Percentiles rank a stretch among this genome's conserved stretches.
phyloP scores from a whole-genome alignment of 257 asterid genomes.

The Solanum peruvianum region DNA sequence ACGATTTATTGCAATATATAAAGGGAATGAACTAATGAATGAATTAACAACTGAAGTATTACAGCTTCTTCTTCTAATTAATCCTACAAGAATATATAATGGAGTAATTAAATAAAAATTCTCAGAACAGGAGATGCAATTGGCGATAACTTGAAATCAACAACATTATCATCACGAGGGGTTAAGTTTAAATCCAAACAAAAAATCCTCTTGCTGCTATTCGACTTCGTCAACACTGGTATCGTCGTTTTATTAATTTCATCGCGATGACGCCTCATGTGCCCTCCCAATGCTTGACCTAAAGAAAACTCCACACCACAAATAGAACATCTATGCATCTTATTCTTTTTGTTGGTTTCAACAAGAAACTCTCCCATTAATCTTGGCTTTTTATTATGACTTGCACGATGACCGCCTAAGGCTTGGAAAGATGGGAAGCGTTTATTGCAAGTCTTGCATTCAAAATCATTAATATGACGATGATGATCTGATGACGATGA shows the following conservation, averaged over 20 bases:
- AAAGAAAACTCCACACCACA: background rate
- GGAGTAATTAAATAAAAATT: background rate
- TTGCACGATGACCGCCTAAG: background rate
- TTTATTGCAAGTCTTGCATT: conserved; percentile 6
- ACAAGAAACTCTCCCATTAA: background rate
- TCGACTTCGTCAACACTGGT: background rate
- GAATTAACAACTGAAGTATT: too few relatives aligned
- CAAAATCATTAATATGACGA: background rate
- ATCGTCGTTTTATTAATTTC: background rate
- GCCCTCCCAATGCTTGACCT: background rate
- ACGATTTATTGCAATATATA: too few relatives aligned
- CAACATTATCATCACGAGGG: background rate
- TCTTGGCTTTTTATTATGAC: background rate
- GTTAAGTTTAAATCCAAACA: background rate
- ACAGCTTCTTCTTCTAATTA: too few relatives aligned
- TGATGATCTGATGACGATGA: background rate
- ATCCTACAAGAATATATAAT: too few relatives aligned
- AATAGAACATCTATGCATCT: background rate
- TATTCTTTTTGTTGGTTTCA: background rate
- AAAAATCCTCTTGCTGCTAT: background rate
- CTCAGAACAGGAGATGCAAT: background rate
- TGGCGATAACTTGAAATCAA: background rate
- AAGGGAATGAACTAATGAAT: too few relatives aligned
- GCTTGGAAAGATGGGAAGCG: conserved; percentile 1
- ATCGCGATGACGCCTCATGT: background rate